Evolutionary conservation across 2,329 filamentous ascomycete species (phyloP).

Genomic region (Cladophialophora exuberans): DNA sequence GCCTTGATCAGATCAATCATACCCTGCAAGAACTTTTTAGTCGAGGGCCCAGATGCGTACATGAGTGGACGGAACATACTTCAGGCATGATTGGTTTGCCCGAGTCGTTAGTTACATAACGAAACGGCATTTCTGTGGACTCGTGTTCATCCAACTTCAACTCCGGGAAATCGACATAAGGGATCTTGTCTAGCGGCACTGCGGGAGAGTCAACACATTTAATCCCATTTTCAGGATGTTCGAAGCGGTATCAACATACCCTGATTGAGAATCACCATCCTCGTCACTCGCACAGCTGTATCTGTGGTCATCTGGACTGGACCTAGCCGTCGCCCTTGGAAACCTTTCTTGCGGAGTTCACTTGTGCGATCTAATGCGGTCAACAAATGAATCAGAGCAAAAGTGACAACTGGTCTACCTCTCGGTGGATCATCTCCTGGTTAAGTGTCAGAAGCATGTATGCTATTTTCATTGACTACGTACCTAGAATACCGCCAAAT

Average conservation of each 20-base stretch:
- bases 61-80: conserved; percentile 52
- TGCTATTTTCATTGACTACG: background rate
- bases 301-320: conserved; percentile 98
- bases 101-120: conserved; percentile 78
- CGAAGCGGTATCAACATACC: conserved; percentile 55
- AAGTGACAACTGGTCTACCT: conserved; percentile 34
- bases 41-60: conserved; percentile 25
- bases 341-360: conserved; percentile 93
- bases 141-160: conserved; percentile 88
- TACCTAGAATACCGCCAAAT: conserved; percentile 94
- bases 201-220: conserved; percentile 10
- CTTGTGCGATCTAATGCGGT: conserved; percentile 65
- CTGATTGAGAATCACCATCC: conserved; percentile 83
- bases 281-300: conserved; percentile 90
- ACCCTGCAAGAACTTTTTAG: conserved; percentile 60
- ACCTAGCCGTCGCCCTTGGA: conserved; percentile 81
- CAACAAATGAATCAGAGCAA: background rate
- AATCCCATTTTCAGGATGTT: background rate
- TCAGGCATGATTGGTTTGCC: conserved; percentile 89
- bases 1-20: conserved; percentile 94
- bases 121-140: conserved; percentile 96
- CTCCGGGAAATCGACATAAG: conserved; percentile 86
- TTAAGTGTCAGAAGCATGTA: background rate
- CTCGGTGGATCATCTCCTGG: conserved; percentile 89
- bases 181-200: conserved; percentile 78